Conservation (phyloP, 495 filamentous ascomycete genomes). For the Tuber melanosporum region DNA sequence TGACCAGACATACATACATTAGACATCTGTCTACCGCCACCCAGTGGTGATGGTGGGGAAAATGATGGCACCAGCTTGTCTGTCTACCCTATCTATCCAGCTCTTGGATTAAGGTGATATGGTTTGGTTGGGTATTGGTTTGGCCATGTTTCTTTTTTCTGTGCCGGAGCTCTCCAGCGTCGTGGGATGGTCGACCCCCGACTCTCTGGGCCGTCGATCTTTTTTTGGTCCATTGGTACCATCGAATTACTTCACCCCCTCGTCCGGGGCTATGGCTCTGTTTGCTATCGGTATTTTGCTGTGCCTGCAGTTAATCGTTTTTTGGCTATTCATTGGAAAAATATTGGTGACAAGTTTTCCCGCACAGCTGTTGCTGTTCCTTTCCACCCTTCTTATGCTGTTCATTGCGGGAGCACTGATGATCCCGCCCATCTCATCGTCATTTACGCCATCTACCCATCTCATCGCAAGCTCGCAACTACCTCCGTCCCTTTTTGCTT, state of each 20-base stretch:
- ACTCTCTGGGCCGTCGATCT: background rate
- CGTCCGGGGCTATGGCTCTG: background rate
- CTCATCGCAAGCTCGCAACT: slow-evolving; percentile 6
- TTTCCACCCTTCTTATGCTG: background rate
- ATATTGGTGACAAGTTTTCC: background rate
- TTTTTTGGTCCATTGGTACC: background rate
- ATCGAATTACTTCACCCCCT: slow-evolving; percentile 1
- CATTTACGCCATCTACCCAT: background rate
- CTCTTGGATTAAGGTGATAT: background rate
- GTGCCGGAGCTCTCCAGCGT: background rate
- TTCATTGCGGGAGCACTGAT: background rate
- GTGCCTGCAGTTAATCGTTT: background rate
- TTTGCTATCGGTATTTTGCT: slow-evolving; percentile 1
- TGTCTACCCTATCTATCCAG: background rate
- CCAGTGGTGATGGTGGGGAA: background rate
- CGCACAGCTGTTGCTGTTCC: background rate
- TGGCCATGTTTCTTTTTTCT: background rate
- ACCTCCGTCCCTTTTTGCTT: slow-evolving; percentile 11
- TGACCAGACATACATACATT: background rate
- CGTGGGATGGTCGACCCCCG: too few relatives aligned
- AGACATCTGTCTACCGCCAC: background rate
- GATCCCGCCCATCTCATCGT: background rate
- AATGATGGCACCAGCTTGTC: background rate
- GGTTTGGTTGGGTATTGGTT: slow-evolving; percentile 1
- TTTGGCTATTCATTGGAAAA: background rate